Evolutionary conservation across 2,329 filamentous ascomycete species (phyloP).

Genomic region (Xylogone sp.): DNA sequence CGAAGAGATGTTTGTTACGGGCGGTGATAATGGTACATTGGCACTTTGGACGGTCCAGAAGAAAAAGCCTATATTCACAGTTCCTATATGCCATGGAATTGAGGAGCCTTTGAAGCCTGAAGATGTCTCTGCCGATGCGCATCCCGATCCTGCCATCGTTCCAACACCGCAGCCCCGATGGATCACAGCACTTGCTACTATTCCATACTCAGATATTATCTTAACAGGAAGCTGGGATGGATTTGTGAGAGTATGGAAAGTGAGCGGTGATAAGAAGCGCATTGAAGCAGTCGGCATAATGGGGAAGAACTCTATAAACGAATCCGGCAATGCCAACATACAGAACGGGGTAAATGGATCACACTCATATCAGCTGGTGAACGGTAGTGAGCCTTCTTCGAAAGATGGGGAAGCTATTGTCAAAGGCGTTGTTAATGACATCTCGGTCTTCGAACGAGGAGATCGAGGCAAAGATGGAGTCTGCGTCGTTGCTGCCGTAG

Average conservation of each 20-base stretch:
- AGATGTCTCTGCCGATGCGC: constrained; percentile 67
- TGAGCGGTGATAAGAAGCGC: constrained; percentile 77
- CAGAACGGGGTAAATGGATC: not conserved
- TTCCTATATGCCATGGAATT: constrained; percentile 79
- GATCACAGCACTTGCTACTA: constrained; percentile 82
- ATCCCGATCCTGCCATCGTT: constrained; percentile 57
- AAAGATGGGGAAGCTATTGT: constrained; percentile 15
- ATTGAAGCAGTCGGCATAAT: constrained; percentile 71
- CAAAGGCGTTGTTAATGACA: constrained; percentile 79
- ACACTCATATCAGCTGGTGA: not conserved
- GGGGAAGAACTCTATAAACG: constrained; percentile 23
- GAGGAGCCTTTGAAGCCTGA: constrained; percentile 67
- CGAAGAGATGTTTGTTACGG: constrained; percentile 86
- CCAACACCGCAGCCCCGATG: constrained; percentile 70
- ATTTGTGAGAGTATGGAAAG: constrained; percentile 76
- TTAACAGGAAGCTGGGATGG: constrained; percentile 95
- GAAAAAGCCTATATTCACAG: constrained; percentile 86
- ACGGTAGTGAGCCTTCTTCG: constrained; percentile 10
- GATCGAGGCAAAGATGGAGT: constrained; percentile 72
- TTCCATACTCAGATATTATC: constrained; percentile 88
- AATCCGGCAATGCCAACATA: not conserved
- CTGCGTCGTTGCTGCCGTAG: constrained; percentile 80
- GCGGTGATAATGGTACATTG: constrained; percentile 84
- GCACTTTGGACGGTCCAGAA: constrained; percentile 86
- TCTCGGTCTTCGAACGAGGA: constrained; percentile 82